Conservation (phyloP, 768 basidiomycete genomes). For the Russula griseocarnosa region DNA sequence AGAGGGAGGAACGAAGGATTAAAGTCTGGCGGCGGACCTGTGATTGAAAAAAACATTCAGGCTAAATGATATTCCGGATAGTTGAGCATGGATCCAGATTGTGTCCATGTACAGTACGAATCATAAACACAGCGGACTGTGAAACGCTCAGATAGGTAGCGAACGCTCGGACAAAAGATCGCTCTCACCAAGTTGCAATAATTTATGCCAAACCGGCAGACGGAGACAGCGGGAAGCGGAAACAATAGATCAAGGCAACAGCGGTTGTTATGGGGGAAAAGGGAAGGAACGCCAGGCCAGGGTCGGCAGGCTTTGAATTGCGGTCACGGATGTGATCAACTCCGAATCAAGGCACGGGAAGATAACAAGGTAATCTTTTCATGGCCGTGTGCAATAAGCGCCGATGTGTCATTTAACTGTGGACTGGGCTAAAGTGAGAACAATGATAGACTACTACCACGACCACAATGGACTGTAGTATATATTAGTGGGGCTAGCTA, state of each 20-base stretch:
- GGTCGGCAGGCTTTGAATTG: too few species aligned
- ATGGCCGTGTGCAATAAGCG: neutral
- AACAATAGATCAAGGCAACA: neutral
- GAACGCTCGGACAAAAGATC: neutral
- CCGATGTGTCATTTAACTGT: slow-evolving; percentile 11
- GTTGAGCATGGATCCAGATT: neutral
- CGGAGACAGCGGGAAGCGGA: too few species aligned
- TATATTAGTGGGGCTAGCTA: slow-evolving; percentile 11
- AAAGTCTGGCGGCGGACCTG: slow-evolving; percentile 43
- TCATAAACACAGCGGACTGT: neutral
- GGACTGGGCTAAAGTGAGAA: slow-evolving; percentile 19
- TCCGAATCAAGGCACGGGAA: neutral
- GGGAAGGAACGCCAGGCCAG: too few species aligned
- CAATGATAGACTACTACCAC: slow-evolving; percentile 9
- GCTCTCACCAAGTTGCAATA: neutral
- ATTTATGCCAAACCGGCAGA: neutral
- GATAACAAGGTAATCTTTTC: slow-evolving; percentile 4
- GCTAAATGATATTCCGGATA: neutral
- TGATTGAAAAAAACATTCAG: slow-evolving; percentile 30
- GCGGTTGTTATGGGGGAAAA: neutral
- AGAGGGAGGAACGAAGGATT: slow-evolving; percentile 41
- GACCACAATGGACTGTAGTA: slow-evolving; percentile 10
- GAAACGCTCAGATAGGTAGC: neutral
- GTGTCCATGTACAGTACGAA: neutral
- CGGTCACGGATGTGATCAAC: too few species aligned